These are phyloP conservation scores for Xylona heveae DNA, from an alignment of 495 filamentous ascomycete genomes.

Conservation along the genomic window DNA sequence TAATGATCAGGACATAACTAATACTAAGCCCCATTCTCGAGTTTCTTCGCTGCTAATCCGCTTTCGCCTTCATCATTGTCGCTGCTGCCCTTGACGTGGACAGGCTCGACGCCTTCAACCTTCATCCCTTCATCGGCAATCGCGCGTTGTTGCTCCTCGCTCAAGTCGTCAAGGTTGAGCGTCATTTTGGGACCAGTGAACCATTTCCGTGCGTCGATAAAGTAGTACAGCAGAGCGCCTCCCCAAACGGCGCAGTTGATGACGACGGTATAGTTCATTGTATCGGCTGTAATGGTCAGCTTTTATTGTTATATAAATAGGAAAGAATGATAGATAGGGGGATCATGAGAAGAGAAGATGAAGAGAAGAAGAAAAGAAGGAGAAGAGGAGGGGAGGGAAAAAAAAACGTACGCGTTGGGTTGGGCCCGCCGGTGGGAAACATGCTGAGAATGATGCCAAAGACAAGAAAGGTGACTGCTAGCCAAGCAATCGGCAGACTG, in stretches of 20 bases:
- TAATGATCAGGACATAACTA: too few species aligned
- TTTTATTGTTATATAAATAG: neutral
- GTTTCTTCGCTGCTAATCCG: too few species aligned
- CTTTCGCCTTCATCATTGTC: too few species aligned
- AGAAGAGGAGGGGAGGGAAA: neutral
- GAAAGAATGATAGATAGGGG: neutral
- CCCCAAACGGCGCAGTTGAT: constrained; percentile 43
- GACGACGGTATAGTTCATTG: constrained; percentile 48
- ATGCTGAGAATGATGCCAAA: constrained; percentile 35
- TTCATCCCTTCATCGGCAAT: constrained; percentile 13
- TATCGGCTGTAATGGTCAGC: constrained; percentile 13
- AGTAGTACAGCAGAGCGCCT: constrained; percentile 36
- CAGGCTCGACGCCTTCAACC: constrained; percentile 5
- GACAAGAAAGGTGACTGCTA: constrained; percentile 28
- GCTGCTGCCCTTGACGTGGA: too few species aligned
- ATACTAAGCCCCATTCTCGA: too few species aligned
- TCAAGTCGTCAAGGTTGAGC: constrained; percentile 11
- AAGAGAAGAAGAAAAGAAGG: neutral
- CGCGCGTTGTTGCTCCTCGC: constrained; percentile 11
- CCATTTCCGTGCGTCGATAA: constrained; percentile 18
- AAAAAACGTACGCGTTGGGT: constrained; percentile 23
- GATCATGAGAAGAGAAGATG: too few species aligned
- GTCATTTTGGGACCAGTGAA: constrained; percentile 20
- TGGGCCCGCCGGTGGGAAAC: constrained; percentile 35
- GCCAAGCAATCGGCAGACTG: constrained; percentile 29